phyloP scores from a whole-genome alignment of 805 yeast species.

The Starmerella apicola region DNA sequence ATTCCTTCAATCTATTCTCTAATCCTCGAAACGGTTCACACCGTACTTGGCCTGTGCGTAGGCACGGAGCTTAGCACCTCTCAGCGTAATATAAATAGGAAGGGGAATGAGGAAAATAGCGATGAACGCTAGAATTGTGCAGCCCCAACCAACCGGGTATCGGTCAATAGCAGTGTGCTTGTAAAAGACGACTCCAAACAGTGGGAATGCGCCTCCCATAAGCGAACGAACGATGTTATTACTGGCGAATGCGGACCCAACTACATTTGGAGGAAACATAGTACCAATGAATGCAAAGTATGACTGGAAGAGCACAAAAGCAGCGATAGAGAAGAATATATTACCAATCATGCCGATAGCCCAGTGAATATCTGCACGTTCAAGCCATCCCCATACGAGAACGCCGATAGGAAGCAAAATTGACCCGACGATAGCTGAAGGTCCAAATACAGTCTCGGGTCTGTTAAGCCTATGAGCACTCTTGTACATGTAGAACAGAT shows the following conservation, averaged over 20 bases:
- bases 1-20: no score
- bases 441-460: conserved; percentile 18
- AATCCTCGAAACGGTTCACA: conserved; percentile 2
- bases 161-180: conserved; percentile 28
- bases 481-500: conserved; percentile 4
- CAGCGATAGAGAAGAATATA: conserved; percentile 32
- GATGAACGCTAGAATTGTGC: conserved; percentile 36
- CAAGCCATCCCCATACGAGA: conserved; percentile 40
- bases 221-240: conserved; percentile 32
- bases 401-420: conserved; percentile 38
- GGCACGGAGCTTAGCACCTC: conserved; percentile 11
- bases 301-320: conserved; percentile 40
- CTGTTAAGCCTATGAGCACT: not conserved
- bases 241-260: conserved; percentile 45
- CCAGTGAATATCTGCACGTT: conserved; percentile 34
- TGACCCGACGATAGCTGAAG: conserved; percentile 32
- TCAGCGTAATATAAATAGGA: conserved; percentile 23
- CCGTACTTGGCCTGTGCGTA: conserved; percentile 14
- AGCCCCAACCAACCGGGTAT: conserved; percentile 53
- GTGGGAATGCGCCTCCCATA: conserved; percentile 37
- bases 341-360: conserved; percentile 37
- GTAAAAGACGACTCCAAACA: conserved; percentile 51
- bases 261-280: conserved; percentile 39
- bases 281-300: conserved; percentile 38
- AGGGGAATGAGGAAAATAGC: conserved; percentile 39